Evolutionary conservation across 2,329 filamentous ascomycete genomes (phyloP).

Genomic region (Cucurbitaria berberidis): DNA sequence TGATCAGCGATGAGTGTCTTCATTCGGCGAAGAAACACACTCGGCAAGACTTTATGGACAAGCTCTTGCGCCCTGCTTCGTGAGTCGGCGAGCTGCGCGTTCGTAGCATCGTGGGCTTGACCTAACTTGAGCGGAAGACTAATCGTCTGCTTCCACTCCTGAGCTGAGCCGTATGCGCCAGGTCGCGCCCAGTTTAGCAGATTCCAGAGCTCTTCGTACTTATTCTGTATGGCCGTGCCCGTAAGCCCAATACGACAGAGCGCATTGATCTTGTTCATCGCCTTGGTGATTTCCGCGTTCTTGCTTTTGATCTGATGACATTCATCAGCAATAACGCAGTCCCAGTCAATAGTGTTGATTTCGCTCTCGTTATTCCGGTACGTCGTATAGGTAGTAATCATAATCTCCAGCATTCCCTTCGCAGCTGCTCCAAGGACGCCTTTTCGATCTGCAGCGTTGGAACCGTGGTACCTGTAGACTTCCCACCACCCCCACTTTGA

Average conservation of each 20-base stretch:
- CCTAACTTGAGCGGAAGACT: slow-evolving; percentile 81
- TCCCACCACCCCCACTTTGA: slow-evolving; percentile 96
- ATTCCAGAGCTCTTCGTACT: slow-evolving; percentile 96
- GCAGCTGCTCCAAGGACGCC: slow-evolving; percentile 74
- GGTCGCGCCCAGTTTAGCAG: slow-evolving; percentile 96
- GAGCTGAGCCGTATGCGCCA: slow-evolving; percentile 68
- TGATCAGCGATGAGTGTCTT: slow-evolving; percentile 92
- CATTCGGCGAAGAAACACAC: slow-evolving; percentile 90
- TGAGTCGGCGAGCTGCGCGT: slow-evolving; percentile 79
- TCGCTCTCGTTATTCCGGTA: slow-evolving; percentile 77
- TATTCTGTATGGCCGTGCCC: slow-evolving; percentile 96
- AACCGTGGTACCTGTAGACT: slow-evolving; percentile 79
- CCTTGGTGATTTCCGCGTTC: slow-evolving; percentile 76
- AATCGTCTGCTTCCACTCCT: slow-evolving; percentile 80
- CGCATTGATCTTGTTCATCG: slow-evolving; percentile 89
- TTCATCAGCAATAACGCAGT: slow-evolving; percentile 92
- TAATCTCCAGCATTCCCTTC: slow-evolving; percentile 80
- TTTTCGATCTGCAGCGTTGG: slow-evolving; percentile 63
- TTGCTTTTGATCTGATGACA: slow-evolving; percentile 88
- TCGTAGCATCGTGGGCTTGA: slow-evolving; percentile 89
- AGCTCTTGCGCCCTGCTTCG: slow-evolving; percentile 83
- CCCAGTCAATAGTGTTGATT: slow-evolving; percentile 89
- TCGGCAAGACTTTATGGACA: slow-evolving; percentile 83
- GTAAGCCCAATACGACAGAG: slow-evolving; percentile 92
- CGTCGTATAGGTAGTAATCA: slow-evolving; percentile 93